Evolutionary conservation across 805 yeast genomes (phyloP).

Genomic region (Myxozyma geophila): DNA sequence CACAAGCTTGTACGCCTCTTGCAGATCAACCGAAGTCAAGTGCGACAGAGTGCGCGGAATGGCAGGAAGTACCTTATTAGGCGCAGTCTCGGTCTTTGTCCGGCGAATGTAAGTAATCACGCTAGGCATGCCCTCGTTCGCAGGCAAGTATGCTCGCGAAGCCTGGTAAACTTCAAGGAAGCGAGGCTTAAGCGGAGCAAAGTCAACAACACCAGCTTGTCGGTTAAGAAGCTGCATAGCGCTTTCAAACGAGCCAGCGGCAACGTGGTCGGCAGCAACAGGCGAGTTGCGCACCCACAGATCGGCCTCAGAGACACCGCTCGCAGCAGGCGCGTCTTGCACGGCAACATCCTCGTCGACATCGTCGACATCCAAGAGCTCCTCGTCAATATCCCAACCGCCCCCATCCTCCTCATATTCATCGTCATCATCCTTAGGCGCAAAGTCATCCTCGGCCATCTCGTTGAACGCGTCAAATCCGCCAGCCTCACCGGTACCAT

Average conservation of each 20-base stretch:
- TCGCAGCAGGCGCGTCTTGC: constrained; percentile 38
- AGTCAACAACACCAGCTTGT: constrained; percentile 83
- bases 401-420: constrained; percentile 39
- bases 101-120: constrained; percentile 70
- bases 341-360: constrained; percentile 56
- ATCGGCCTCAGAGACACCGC: constrained; percentile 60
- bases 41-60: constrained; percentile 70
- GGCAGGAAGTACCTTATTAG: constrained; percentile 60
- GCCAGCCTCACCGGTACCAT: constrained; percentile 39
- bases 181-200: constrained; percentile 83
- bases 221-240: constrained; percentile 91
- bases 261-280: constrained; percentile 88
- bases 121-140: constrained; percentile 74
- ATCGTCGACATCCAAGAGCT: constrained; percentile 51
- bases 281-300: constrained; percentile 88
- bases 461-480: constrained; percentile 37
- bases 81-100: constrained; percentile 58
- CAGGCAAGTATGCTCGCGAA: constrained; percentile 73
- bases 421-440: constrained; percentile 37
- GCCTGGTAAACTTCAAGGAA: constrained; percentile 85
- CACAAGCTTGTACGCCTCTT: constrained; percentile 80
- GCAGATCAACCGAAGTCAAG: constrained; percentile 61
- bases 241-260: constrained; percentile 94
- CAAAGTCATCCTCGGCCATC: constrained; percentile 37
- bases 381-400: constrained; percentile 46